These are phyloP conservation scores for Penicillium atrosanguineum DNA, from an alignment of 495 filamentous ascomycete genomes.

Conservation along the genomic window DNA sequence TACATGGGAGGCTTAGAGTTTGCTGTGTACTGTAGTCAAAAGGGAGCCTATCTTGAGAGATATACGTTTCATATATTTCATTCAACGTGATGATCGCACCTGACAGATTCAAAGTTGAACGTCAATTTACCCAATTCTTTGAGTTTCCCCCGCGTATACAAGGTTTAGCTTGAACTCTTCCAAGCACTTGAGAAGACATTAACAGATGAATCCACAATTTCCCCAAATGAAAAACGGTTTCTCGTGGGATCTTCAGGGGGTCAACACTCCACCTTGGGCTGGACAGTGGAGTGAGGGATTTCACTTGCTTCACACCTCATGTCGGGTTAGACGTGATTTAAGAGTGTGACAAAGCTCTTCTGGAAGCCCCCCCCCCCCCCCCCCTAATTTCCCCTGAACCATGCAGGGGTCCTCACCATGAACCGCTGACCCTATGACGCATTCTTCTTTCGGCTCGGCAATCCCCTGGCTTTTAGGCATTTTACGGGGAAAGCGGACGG, in stretches of 20 bases:
- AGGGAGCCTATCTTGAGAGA: neutral
- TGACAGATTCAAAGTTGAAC: neutral
- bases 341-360: neutral
- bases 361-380: too few species aligned
- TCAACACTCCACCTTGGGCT: neutral
- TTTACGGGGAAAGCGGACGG: neutral
- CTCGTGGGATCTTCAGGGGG: neutral
- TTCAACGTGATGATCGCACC: neutral
- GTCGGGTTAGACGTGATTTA: neutral
- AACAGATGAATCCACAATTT: neutral
- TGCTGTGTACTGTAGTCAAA: conserved; percentile 17
- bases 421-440: neutral
- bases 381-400: neutral
- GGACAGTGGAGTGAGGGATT: too few species aligned
- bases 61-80: too few species aligned
- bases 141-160: neutral
- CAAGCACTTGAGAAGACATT: neutral
- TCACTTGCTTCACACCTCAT: neutral
- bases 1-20: conserved; percentile 18
- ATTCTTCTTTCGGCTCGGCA: neutral
- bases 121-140: neutral
- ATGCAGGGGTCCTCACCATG: neutral
- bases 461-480: neutral
- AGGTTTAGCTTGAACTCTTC: neutral
- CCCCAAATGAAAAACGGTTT: neutral